Evolutionary conservation across 169 alveolate species (phyloP).

Genomic region (Eimeria sp.): DNA sequence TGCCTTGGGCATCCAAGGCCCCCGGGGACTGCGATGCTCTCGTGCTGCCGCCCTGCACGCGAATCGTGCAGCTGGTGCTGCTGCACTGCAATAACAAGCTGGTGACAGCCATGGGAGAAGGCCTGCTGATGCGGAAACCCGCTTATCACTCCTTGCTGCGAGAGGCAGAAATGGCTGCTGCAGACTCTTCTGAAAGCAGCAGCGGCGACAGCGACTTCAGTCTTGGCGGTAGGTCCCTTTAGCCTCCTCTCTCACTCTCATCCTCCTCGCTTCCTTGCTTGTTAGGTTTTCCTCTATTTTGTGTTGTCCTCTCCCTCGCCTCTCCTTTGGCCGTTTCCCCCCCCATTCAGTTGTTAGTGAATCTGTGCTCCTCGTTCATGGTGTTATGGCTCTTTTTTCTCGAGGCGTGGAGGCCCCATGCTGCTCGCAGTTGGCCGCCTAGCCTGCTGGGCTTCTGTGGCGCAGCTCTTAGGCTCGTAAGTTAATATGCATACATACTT

Average conservation of each 20-base stretch:
- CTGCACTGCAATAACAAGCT: slow-evolving; percentile 43
- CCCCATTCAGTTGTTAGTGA: neutral
- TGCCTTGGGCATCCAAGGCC: slow-evolving; percentile 50
- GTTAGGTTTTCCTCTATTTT: neutral
- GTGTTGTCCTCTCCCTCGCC: neutral
- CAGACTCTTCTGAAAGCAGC: neutral
- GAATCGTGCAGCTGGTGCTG: slow-evolving; percentile 67
- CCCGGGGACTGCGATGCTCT: slow-evolving; percentile 65
- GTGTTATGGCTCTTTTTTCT: neutral
- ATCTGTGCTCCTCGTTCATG: neutral
- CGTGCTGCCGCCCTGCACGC: slow-evolving; percentile 75
- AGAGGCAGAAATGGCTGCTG: neutral
- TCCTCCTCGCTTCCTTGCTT: neutral
- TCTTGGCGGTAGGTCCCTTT: slow-evolving; percentile 4
- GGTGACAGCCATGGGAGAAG: slow-evolving; percentile 58
- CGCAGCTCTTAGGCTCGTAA: too few relatives aligned
- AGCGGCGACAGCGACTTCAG: slow-evolving; percentile 52
- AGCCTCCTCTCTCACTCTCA: neutral
- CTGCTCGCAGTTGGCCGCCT: neutral
- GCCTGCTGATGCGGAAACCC: slow-evolving; percentile 39
- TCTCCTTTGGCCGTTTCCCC: neutral
- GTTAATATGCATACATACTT: too few relatives aligned
- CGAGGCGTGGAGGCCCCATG: neutral
- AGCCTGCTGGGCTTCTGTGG: neutral
- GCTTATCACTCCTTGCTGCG: slow-evolving; percentile 14